phyloP scores from a whole-genome alignment of 2,329 filamentous ascomycete genomes.

The Fusarium goolgardi region DNA sequence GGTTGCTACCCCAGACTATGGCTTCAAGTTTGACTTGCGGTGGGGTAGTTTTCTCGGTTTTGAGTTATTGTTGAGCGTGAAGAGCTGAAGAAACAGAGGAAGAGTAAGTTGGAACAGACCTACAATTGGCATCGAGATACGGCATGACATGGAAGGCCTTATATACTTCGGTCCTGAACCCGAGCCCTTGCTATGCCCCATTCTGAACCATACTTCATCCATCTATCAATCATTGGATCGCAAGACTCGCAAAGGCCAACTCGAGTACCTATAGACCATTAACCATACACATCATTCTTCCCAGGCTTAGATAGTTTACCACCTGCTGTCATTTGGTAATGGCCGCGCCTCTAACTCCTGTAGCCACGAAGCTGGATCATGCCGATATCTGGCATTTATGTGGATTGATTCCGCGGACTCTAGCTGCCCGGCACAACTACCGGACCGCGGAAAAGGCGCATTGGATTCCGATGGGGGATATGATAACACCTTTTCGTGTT shows the following conservation, averaged over 20 bases:
- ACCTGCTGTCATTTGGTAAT: not conserved
- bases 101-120: not conserved
- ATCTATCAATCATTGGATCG: not conserved
- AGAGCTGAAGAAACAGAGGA: not conserved
- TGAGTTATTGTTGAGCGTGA: not conserved
- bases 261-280: not conserved
- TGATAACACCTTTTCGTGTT: not conserved
- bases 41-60: not conserved
- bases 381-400: not conserved
- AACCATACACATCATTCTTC: not conserved
- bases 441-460: constrained; percentile 3
- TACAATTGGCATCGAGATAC: not conserved
- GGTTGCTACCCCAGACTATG: constrained; percentile 24
- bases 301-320: constrained; percentile 4
- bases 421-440: constrained; percentile 12
- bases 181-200: not conserved
- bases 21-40: constrained; percentile 1
- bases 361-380: not conserved
- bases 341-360: not conserved
- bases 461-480: not conserved
- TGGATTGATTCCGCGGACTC: constrained; percentile 1
- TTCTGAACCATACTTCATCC: not conserved
- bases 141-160: not conserved
- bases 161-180: not conserved
- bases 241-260: constrained; percentile 1